Conservation (phyloP, 768 basidiomycete genomes). For the Crepidotus variabilis region DNA sequence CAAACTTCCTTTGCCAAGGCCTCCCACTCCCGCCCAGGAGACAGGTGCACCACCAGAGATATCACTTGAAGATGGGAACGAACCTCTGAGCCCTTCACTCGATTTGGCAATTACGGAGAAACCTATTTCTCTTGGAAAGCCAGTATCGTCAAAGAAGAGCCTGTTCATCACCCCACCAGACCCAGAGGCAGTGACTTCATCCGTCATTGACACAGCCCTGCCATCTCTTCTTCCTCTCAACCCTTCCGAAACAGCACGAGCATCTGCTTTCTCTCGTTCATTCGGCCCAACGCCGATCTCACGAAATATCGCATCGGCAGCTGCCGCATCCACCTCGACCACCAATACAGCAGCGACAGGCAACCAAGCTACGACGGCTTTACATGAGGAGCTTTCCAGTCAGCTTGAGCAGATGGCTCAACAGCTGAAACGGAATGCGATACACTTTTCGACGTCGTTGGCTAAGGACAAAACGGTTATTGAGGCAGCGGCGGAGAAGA, state of each 20-base stretch:
- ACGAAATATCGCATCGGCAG: slow-evolving; percentile 4
- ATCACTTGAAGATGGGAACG: not conserved
- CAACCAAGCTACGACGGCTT: slow-evolving; percentile 25
- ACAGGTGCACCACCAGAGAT: slow-evolving; percentile 11
- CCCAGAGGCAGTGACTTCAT: slow-evolving; percentile 16
- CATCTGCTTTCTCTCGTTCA: slow-evolving; percentile 14
- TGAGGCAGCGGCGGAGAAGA: slow-evolving; percentile 60
- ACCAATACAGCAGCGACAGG: slow-evolving; percentile 2
- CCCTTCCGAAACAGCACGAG: slow-evolving; percentile 12
- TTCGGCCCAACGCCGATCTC: slow-evolving; percentile 13
- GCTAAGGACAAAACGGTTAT: slow-evolving; percentile 73
- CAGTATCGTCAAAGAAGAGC: slow-evolving; percentile 6
- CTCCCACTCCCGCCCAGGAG: slow-evolving; percentile 15
- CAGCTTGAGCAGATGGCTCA: slow-evolving; percentile 84
- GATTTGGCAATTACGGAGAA: slow-evolving; percentile 8
- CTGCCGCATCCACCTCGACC: not conserved
- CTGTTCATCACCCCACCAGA: slow-evolving; percentile 21
- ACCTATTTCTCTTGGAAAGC: slow-evolving; percentile 8
- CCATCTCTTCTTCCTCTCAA: slow-evolving; percentile 20
- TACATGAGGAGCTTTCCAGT: slow-evolving; percentile 71
- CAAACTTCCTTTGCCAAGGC: slow-evolving; percentile 42
- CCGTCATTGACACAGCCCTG: slow-evolving; percentile 18
- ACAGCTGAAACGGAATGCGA: slow-evolving; percentile 80
- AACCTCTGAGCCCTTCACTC: not conserved
- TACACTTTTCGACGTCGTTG: slow-evolving; percentile 71